Percentiles rank a stretch among this genome's conserved stretches.
Evolutionary conservation across 345 rosid species (phyloP).

Genomic region (Rubroshorea leprosula): DNA sequence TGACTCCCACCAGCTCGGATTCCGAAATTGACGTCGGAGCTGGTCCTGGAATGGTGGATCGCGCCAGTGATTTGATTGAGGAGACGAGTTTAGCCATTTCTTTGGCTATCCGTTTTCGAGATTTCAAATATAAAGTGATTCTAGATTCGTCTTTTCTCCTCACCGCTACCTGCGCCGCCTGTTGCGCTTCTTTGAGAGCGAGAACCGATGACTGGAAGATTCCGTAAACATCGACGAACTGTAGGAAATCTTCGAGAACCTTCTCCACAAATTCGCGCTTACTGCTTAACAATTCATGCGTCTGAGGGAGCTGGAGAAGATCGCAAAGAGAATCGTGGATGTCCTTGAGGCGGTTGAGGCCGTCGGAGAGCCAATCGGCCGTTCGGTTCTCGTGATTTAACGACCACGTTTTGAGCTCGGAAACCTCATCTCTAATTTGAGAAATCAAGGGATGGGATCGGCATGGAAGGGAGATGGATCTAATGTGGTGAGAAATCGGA

Average conservation of each 20-base stretch:
- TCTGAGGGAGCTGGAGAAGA: slow-evolving; percentile 52
- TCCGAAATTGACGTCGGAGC: slow-evolving; percentile 15
- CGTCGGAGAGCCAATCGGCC: slow-evolving; percentile 36
- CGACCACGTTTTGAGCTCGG: slow-evolving; percentile 27
- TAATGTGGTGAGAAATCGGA: slow-evolving; percentile 35
- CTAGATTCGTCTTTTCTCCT: slow-evolving; percentile 44
- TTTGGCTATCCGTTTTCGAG: slow-evolving; percentile 32
- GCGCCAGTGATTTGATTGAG: slow-evolving; percentile 19
- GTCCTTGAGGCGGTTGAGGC: slow-evolving; percentile 31
- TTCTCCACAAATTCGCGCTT: slow-evolving; percentile 39
- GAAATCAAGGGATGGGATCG: slow-evolving; percentile 55
- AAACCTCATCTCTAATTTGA: slow-evolving; percentile 33
- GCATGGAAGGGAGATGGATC: slow-evolving; percentile 59
- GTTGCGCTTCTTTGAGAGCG: slow-evolving; percentile 42
- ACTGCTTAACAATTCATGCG: slow-evolving; percentile 36
- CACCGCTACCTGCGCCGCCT: slow-evolving; percentile 40
- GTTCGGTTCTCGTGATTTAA: slow-evolving; percentile 19
- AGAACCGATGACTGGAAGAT: slow-evolving; percentile 40
- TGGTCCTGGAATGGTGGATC: slow-evolving; percentile 10
- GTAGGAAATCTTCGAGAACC: slow-evolving; percentile 48
- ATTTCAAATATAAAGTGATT: slow-evolving; percentile 25
- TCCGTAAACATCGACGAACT: slow-evolving; percentile 49
- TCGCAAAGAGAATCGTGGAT: slow-evolving; percentile 42
- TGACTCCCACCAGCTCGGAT: slow-evolving; percentile 24
- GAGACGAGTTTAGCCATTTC: slow-evolving; percentile 35